Percentiles rank a stretch among this genome's conserved stretches.
Conservation (phyloP, 768 basidiomycete genomes). For the Trametopsis cervina region DNA sequence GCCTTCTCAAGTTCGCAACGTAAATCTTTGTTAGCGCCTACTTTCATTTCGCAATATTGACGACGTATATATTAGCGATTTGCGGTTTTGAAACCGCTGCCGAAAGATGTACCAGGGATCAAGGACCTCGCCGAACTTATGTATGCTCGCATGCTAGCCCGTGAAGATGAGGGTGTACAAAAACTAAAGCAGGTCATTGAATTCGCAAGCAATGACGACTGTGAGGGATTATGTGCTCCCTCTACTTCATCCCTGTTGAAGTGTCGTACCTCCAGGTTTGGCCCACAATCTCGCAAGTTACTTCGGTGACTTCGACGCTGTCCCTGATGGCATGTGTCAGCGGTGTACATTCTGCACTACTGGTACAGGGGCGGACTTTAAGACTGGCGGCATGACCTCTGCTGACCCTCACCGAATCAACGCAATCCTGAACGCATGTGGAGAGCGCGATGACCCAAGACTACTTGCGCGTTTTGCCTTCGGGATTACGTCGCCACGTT, state of each 20-base stretch:
- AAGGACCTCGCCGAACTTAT: constrained; percentile 26
- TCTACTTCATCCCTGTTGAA: neutral
- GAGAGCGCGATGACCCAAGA: constrained; percentile 40
- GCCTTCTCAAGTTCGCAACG: constrained; percentile 33
- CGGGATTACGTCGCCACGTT: constrained; percentile 39
- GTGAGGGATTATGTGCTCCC: constrained; percentile 19
- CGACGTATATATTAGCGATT: constrained; percentile 26
- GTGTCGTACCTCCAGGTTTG: constrained; percentile 26
- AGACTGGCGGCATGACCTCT: constrained; percentile 13
- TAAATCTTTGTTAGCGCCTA: constrained; percentile 9
- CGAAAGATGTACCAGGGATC: constrained; percentile 26
- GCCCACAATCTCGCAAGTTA: constrained; percentile 34
- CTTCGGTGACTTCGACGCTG: constrained; percentile 36
- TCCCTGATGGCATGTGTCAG: constrained; percentile 34
- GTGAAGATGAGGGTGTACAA: constrained; percentile 36
- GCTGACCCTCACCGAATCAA: constrained; percentile 26
- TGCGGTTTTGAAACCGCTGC: constrained; percentile 28
- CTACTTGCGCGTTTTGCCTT: constrained; percentile 46
- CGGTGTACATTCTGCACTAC: constrained; percentile 37
- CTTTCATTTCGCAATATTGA: neutral
- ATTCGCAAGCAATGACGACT: constrained; percentile 32
- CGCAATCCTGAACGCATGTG: constrained; percentile 35
- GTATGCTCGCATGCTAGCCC: constrained; percentile 29
- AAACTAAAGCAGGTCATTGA: constrained; percentile 33
- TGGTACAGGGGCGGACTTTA: constrained; percentile 28